Evolutionary conservation across 2,329 filamentous ascomycete species (phyloP), one percentile per base, ranked within the genome.

Genomic region (Fusarium sp.): DNA sequence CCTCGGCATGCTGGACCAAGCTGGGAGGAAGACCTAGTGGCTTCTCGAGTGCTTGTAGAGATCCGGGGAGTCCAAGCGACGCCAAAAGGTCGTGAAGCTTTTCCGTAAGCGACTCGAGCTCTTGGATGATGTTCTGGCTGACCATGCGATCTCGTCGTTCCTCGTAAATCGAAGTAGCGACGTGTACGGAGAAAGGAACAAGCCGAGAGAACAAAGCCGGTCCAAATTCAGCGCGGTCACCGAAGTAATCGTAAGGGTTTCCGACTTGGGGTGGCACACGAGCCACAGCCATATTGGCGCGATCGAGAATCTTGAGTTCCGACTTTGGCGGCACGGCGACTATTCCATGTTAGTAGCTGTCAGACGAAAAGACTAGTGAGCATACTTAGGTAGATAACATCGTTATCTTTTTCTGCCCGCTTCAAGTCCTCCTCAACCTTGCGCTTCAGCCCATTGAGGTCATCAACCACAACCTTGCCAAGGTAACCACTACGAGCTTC

Each of bases 161-260:
- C 56, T 94, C 94, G 75, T 99, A 99, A 33, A 98, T 97, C 47
- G 93, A 97, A 2, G 94, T 93, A 9, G 96, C 96, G 48, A 98
- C 87, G 75, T 99, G 96, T 0, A 98, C 96, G 0, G 94, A 94
- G 76, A 97, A 98, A 0, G 96, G 96, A 0, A 99, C 96, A 3
- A 99, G 85, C 72, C 95, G 96, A 3, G 92, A 88, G 76, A 99
- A 98, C 0, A 99, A 81, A 0, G 94, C 92, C 22, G 89, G 89
- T 0, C 96, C 95, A 72, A 97, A 91, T 59, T 94, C 90, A 15
- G 88, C 88, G 44, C 90, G 87, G 14, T 96, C 91, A 3, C 94
- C 93, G 6, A 99, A 84, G 76, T 92, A 89, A 1, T 92, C 89
- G 54, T 92, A 88, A 0, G 94, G 93, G 58, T 93, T 90, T 1